phyloP scores from a whole-genome alignment of 2,329 filamentous ascomycete genomes.

The Pseudogymnoascus sp. region DNA sequence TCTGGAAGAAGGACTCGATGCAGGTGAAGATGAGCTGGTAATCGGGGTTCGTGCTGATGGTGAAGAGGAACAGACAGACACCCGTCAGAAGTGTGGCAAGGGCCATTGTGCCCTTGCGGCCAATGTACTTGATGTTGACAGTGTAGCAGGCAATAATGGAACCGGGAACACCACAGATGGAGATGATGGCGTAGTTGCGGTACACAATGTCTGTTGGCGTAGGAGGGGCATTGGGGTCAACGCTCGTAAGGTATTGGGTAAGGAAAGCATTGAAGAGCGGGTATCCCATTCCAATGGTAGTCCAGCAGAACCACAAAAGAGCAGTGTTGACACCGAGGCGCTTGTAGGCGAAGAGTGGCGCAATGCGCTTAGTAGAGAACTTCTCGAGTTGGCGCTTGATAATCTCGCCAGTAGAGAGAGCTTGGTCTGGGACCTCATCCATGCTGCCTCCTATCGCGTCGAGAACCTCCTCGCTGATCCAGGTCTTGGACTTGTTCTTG shows the following conservation, averaged over 20 bases:
- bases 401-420: constrained; percentile 18
- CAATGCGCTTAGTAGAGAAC: constrained; percentile 61
- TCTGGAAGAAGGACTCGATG: constrained; percentile 63
- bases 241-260: constrained; percentile 71
- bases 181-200: constrained; percentile 76
- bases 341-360: constrained; percentile 54
- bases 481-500: constrained; percentile 62
- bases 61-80: constrained; percentile 58
- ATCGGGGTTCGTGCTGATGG: constrained; percentile 46
- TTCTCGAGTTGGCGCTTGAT: constrained; percentile 44
- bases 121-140: constrained; percentile 57
- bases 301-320: constrained; percentile 72
- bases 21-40: constrained; percentile 60
- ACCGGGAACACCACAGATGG: constrained; percentile 68
- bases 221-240: constrained; percentile 30
- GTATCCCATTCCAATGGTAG: constrained; percentile 77
- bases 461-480: constrained; percentile 65
- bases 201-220: constrained; percentile 49
- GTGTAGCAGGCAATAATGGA: constrained; percentile 66
- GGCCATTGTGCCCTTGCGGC: constrained; percentile 66
- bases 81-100: constrained; percentile 60
- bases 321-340: constrained; percentile 44
- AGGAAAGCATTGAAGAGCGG: constrained; percentile 85
- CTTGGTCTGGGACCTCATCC: constrained; percentile 9
- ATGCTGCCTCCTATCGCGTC: constrained; percentile 44